Evolutionary conservation across 176 grass and related monocot species (phyloP).

Genomic region (Pharus latifolius): DNA sequence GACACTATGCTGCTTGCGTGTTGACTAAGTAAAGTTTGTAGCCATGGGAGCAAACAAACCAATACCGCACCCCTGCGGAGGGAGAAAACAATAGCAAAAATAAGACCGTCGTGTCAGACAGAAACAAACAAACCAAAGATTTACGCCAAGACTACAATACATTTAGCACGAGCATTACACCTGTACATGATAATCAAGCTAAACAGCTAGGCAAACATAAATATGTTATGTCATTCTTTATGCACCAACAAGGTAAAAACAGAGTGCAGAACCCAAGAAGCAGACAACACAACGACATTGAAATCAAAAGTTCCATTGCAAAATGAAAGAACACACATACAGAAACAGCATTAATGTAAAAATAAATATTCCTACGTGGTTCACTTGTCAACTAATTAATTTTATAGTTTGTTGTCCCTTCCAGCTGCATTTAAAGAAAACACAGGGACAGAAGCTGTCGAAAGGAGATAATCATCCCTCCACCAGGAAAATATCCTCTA

Average conservation of each 20-base stretch:
- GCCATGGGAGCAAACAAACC: constrained; percentile 70
- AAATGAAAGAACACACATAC: not conserved
- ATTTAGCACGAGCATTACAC: not conserved
- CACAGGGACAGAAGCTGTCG: too few species aligned
- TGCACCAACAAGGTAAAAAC: not conserved
- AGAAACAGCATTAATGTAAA: not conserved
- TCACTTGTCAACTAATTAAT: too few species aligned
- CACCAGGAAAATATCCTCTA: too few species aligned
- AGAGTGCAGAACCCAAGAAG: not conserved
- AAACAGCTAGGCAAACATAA: not conserved
- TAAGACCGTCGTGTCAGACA: not conserved
- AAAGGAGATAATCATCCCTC: too few species aligned
- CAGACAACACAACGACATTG: not conserved
- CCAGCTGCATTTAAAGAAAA: too few species aligned
- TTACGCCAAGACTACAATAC: not conserved
- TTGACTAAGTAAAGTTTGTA: constrained; percentile 63
- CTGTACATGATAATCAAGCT: not conserved
- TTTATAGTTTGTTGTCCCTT: too few species aligned
- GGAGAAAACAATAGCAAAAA: not conserved
- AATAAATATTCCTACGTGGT: not conserved
- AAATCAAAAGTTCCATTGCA: not conserved
- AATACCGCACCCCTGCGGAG: constrained; percentile 46
- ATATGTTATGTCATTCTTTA: not conserved
- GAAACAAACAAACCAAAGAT: not conserved
- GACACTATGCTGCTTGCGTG: constrained; percentile 76